These are phyloP conservation scores for Lactifluus rugatus DNA, from an alignment of 768 basidiomycete genomes.

Conservation along the genomic window DNA sequence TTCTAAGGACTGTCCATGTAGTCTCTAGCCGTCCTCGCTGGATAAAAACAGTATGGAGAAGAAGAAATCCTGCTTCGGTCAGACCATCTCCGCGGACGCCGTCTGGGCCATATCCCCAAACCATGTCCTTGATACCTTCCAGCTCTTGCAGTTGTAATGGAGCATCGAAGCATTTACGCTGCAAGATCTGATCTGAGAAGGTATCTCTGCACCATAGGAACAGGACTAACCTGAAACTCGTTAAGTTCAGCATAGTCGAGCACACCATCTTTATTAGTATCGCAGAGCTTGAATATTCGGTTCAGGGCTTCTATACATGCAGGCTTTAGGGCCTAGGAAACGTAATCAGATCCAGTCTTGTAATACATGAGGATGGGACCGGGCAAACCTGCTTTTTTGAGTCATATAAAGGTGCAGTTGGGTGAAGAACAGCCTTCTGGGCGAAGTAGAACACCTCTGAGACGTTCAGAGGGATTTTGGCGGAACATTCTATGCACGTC, in stretches of 20 bases:
- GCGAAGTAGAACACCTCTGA: constrained; percentile 99
- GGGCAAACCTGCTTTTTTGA: constrained; percentile 83
- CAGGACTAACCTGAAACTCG: constrained; percentile 75
- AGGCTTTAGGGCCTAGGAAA: constrained; percentile 76
- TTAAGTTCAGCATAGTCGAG: constrained; percentile 87
- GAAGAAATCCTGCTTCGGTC: constrained; percentile 88
- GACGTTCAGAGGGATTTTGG: constrained; percentile 80
- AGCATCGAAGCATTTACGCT: constrained; percentile 93
- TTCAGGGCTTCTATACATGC: constrained; percentile 80
- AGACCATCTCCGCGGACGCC: constrained; percentile 72
- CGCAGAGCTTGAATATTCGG: constrained; percentile 95
- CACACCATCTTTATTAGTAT: constrained; percentile 88
- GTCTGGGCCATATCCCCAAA: constrained; percentile 65
- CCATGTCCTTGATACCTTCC: constrained; percentile 92
- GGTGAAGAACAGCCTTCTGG: constrained; percentile 94
- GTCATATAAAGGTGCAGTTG: constrained; percentile 94
- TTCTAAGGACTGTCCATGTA: constrained; percentile 93
- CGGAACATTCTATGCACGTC: constrained; percentile 97
- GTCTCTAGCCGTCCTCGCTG: constrained; percentile 93
- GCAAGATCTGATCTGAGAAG: constrained; percentile 1
- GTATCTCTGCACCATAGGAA: not conserved
- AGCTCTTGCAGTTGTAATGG: constrained; percentile 89
- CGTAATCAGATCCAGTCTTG: constrained; percentile 4
- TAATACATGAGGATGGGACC: not conserved
- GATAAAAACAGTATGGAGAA: constrained; percentile 93